These are phyloP conservation scores for Chlorociboria aeruginascens DNA, from an alignment of 495 filamentous ascomycete species.

Conservation along the genomic window DNA sequence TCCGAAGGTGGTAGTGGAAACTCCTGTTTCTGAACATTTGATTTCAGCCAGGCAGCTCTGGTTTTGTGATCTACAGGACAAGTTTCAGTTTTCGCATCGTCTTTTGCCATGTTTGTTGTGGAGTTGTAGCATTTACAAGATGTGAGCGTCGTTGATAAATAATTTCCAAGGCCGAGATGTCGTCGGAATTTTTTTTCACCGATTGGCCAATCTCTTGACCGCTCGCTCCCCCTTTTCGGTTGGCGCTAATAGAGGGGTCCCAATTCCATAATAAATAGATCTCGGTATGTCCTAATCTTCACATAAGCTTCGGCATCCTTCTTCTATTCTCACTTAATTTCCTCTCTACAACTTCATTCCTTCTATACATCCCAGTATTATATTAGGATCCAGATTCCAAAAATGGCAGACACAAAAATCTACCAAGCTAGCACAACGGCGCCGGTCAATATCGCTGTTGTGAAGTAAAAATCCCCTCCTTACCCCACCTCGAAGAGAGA, in stretches of 20 bases:
- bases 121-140: neutral
- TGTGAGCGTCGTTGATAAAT: too few species aligned
- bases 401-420: conserved; percentile 43
- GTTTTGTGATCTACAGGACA: conserved; percentile 88
- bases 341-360: neutral
- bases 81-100: conserved; percentile 23
- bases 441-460: conserved; percentile 97
- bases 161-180: neutral
- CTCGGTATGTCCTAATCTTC: too few species aligned
- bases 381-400: neutral
- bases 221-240: conserved; percentile 2
- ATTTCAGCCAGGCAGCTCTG: conserved; percentile 64
- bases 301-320: neutral
- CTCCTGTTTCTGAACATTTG: conserved; percentile 6
- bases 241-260: neutral
- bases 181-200: neutral
- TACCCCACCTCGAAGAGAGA: conserved; percentile 23
- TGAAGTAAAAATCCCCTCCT: conserved; percentile 55
- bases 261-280: neutral
- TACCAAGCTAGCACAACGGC: conserved; percentile 92
- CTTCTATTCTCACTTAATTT: neutral
- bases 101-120: conserved; percentile 13
- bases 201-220: conserved; percentile 19
- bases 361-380: neutral
- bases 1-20: too few species aligned